phyloP scores from a whole-genome alignment of 2,329 filamentous ascomycete species.

The Colletotrichum eremochloae region DNA sequence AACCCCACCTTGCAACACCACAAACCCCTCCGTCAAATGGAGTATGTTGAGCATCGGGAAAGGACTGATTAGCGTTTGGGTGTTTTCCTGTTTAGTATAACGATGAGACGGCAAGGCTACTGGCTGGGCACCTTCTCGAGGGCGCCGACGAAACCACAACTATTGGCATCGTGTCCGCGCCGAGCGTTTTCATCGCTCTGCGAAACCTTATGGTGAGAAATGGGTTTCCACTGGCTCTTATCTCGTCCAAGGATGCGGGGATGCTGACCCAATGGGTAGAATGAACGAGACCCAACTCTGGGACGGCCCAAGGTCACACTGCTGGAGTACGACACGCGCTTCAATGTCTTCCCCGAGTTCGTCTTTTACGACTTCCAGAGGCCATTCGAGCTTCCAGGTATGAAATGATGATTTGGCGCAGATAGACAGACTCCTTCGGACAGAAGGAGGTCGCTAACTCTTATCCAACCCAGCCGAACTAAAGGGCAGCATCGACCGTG shows the following conservation, averaged over 20 bases:
- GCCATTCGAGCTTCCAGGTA: constrained; percentile 74
- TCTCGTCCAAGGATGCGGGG: background rate
- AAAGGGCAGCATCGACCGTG: constrained; percentile 74
- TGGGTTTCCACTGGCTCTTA: background rate
- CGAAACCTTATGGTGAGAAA: constrained; percentile 75
- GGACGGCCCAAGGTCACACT: constrained; percentile 71
- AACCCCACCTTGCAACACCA: background rate
- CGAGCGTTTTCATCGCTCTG: constrained; percentile 82
- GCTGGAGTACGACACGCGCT: constrained; percentile 81
- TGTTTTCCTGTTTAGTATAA: constrained; percentile 67
- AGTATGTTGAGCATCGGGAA: background rate
- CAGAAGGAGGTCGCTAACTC: background rate
- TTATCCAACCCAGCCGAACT: constrained; percentile 58
- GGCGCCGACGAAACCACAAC: constrained; percentile 68
- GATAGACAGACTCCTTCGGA: background rate
- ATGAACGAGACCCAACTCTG: constrained; percentile 45
- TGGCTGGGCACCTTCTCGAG: constrained; percentile 76
- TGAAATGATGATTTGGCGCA: constrained; percentile 31
- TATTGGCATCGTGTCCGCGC: constrained; percentile 80
- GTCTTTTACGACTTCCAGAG: constrained; percentile 80
- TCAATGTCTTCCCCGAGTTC: constrained; percentile 81
- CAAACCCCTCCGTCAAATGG: background rate
- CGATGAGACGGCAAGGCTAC: constrained; percentile 74
- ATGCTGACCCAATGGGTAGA: constrained; percentile 11
- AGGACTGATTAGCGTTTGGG: background rate